Evolutionary conservation across 2,329 filamentous ascomycete genomes (phyloP).

Genomic region (Scortechinia acanthostroma): DNA sequence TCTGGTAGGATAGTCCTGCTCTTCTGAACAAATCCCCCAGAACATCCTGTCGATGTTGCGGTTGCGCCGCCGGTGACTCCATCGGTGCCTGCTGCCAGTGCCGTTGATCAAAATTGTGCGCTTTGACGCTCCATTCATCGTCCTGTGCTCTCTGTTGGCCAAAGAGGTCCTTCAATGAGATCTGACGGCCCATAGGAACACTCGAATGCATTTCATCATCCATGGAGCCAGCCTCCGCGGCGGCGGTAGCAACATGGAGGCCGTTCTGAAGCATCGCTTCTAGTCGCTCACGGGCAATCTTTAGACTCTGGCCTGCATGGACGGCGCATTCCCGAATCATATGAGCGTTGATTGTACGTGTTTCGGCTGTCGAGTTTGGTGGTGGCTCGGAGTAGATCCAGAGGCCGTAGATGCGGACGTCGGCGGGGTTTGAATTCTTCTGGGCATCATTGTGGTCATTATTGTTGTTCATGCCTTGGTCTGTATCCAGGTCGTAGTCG

Average conservation of each 20-base stretch:
- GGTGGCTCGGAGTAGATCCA: constrained; percentile 58
- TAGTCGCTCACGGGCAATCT: constrained; percentile 26
- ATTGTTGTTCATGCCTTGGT: constrained; percentile 7
- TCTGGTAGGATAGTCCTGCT: constrained; percentile 21
- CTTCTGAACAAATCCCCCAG: constrained; percentile 29
- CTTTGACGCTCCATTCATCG: constrained; percentile 37
- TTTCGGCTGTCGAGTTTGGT: constrained; percentile 42
- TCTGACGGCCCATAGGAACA: constrained; percentile 39
- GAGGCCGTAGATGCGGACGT: constrained; percentile 42
- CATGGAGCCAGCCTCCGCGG: constrained; percentile 6
- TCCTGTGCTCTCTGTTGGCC: constrained; percentile 43
- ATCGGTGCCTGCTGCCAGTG: constrained; percentile 5
- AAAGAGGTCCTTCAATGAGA: constrained; percentile 42
- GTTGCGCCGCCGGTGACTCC: constrained; percentile 5
- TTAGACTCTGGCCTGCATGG: constrained; percentile 37
- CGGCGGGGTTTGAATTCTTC: constrained; percentile 5
- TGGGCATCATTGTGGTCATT: constrained; percentile 11
- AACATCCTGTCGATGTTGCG: constrained; percentile 7
- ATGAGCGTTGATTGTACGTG: constrained; percentile 38
- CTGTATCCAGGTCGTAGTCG: constrained; percentile 16
- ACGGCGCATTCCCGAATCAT: constrained; percentile 46
- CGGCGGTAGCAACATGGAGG: constrained; percentile 18
- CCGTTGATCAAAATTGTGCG: constrained; percentile 21
- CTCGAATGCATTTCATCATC: constrained; percentile 23
- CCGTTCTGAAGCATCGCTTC: constrained; percentile 20